Evolutionary conservation across 495 filamentous ascomycete species (phyloP), one percentile per base, ranked within the genome.

Genomic region (Cryomyces antarcticus): DNA sequence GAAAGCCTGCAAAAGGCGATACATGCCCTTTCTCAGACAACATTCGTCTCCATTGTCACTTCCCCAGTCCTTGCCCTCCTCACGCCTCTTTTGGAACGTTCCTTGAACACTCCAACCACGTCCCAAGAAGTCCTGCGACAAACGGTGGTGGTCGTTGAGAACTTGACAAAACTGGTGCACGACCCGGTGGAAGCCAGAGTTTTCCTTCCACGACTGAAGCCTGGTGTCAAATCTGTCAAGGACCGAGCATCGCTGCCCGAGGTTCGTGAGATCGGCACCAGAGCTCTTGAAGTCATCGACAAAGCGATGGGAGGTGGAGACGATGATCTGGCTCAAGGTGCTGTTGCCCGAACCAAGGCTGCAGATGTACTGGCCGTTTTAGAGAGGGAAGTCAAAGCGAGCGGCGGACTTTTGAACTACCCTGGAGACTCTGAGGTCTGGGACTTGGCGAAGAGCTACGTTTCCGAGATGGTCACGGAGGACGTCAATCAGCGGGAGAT

Each of bases 11-110:
- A 89, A 53, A 89, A 93, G 64, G 87, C 89, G 35, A 99, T 99
- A 49, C 89, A 95, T 51, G 89, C 87, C 31, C 69, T 99, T 35
- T 94, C 86, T 1, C 84, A 93, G 62, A 99, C 89, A n/a, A 99
- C 89, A 30, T 99, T 99, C 52, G 88, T 99, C 37, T 85, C 89
- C 42, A 74, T 88, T 46, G 92, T 99, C 48, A 95, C 85, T 9
- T 95, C 89, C n/a, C 89, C 89, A 13, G 89, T 96, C 4, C 75
- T 99, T 28, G 89, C 89, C n/a, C 75, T 99, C 6, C 73, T 99
- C 30, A 99, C 89, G 4, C 89, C 89, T 31, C 80, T 96, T 46
- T 75, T 99, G 24, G 92, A 95, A 58, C 75, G 89, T 45, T 80
- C 86, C 7, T 72, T 96, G 39, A 93, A 93, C 61, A 82, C 80